phyloP scores from a whole-genome alignment of 148 eudicot genomes.

The Mesembryanthemum crystallinum region DNA sequence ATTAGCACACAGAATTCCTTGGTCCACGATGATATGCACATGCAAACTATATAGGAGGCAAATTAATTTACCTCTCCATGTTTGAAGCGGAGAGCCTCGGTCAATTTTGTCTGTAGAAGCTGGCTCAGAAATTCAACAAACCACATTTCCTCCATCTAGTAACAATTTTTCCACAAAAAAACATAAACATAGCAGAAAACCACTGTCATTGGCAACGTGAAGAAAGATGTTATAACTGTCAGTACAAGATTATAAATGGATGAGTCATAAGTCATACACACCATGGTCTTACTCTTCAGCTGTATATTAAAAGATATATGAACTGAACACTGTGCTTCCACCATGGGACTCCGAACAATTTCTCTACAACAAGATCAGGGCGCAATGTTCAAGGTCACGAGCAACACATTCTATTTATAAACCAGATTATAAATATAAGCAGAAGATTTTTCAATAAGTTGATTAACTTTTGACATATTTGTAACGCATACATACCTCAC shows the following conservation, averaged over 20 bases:
- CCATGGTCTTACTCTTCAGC: constrained; percentile 72
- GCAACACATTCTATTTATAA: background rate
- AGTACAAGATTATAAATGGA: background rate
- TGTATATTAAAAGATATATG: constrained; percentile 78
- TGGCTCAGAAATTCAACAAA: constrained; percentile 55
- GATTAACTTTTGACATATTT: background rate
- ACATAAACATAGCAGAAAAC: background rate
- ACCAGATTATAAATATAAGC: background rate
- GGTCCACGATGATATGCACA: background rate
- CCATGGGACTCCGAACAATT: constrained; percentile 89
- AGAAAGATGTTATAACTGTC: background rate
- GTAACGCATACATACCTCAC: constrained; percentile 40
- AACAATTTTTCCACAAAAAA: background rate
- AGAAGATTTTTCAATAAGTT: background rate
- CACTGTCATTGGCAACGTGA: background rate
- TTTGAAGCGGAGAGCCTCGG: constrained; percentile 73
- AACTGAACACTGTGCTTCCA: constrained; percentile 92
- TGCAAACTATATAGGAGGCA: background rate
- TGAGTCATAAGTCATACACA: constrained; percentile 22
- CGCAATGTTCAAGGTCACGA: background rate
- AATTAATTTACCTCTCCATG: constrained; percentile 58
- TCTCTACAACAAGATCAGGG: constrained; percentile 52
- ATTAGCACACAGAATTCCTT: background rate
- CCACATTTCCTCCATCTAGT: constrained; percentile 68
- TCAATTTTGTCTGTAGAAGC: constrained; percentile 69